phyloP scores from a whole-genome alignment of 108 stramenopile genomes.

The Conticribra guillardii region DNA sequence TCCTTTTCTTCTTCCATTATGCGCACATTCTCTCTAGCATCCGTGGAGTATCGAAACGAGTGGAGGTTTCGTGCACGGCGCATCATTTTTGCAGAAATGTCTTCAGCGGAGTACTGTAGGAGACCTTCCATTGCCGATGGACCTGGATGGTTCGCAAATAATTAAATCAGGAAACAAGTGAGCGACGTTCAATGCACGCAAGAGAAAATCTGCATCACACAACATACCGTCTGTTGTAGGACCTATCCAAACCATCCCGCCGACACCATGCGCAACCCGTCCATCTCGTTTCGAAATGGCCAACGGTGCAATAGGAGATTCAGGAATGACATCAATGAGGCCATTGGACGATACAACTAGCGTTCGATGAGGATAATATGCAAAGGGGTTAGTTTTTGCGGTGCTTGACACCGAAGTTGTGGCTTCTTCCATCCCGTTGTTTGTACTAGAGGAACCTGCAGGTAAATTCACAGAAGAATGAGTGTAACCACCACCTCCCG shows the following conservation, averaged over 20 bases:
- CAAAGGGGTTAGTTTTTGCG: constrained; percentile 19
- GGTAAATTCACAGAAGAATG: background rate
- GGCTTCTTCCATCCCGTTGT: background rate
- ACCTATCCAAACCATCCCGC: constrained; percentile 58
- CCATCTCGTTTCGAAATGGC: constrained; percentile 80
- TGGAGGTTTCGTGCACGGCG: constrained; percentile 63
- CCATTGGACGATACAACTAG: constrained; percentile 60
- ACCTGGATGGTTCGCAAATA: constrained; percentile 3
- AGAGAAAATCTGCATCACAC: constrained; percentile 10
- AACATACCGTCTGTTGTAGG: constrained; percentile 44
- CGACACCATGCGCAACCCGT: constrained; percentile 60
- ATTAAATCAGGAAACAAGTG: background rate
- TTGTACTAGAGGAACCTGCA: too few relatives aligned
- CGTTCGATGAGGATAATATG: constrained; percentile 46
- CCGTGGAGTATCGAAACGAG: constrained; percentile 60
- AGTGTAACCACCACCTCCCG: background rate
- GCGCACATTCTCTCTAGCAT: constrained; percentile 61
- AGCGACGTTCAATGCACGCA: background rate
- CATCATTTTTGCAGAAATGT: constrained; percentile 82
- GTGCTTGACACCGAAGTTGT: background rate
- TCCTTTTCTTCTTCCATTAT: constrained; percentile 59
- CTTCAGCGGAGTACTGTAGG: constrained; percentile 33
- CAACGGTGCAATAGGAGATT: constrained; percentile 58
- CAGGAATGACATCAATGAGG: constrained; percentile 50
- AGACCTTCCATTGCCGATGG: constrained; percentile 52